Evolutionary conservation across 2,329 filamentous ascomycete species (phyloP), one percentile per base, ranked within the genome.

Genomic region (Ascochyta fabae): DNA sequence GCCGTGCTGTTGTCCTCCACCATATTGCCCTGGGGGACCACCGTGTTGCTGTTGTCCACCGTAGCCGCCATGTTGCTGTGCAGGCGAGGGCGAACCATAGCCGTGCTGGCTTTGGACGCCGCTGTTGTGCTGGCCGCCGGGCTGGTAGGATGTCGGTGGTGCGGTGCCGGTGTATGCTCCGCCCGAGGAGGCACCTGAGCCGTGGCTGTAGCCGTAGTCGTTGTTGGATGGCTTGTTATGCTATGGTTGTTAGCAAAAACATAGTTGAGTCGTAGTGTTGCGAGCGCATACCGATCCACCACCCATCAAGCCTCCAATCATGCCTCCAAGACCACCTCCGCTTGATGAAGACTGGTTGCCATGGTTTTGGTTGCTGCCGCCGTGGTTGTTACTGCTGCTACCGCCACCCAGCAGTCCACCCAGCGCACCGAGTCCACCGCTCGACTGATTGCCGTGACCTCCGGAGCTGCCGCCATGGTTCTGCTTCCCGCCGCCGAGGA

Each of bases 131-230:
- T 65, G 66, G 12, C 65, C 66, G 8, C 62, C 61, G 19, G 80
- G 75, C 64, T 87, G 83, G 70, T 88, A 88, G 6, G 84, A 82
- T 13, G 81, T 74, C n/a, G 85, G 83, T 12, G 88, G 88, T 35
- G 87, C 85, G 53, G 84, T 80, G 51, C 86, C 88, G 57, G 78
- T 82, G 71, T 90, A 91, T 34, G 80, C 79, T 40, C 83, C 82
- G 58, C 81, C 72, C 39, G 68, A 66, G 3, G 67, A 65, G 22
- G 82, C 78, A 39, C 81, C 82, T 3, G 79, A 72, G 82, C 77
- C 53, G 81, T 84, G 27, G 79, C 74, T 88, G 69, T 84, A 91
- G 67, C 82, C 84, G 60, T 86, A 74, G 56, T 82, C 84, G 62
- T 56, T 65, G 44, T 66, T 65, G 8, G 59, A 81, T 56, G 78